Percentiles rank a stretch among this genome's conserved stretches.
Conservation (phyloP, 2,329 filamentous ascomycete genomes). For the Stagonosporopsis vannaccii region DNA sequence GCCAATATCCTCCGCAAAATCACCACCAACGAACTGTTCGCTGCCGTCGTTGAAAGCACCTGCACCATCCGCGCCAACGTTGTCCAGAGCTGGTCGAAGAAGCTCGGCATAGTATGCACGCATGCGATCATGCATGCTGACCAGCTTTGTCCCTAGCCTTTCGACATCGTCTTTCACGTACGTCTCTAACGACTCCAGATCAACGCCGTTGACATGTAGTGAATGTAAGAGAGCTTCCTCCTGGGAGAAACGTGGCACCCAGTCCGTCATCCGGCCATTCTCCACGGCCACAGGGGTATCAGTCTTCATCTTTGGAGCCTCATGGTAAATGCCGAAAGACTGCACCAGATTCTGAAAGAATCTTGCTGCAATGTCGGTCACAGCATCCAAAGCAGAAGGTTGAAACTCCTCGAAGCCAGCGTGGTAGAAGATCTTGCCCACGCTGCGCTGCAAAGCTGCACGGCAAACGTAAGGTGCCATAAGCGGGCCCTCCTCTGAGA, state of each 20-base stretch:
- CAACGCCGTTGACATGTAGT: constrained; percentile 81
- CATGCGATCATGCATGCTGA: constrained; percentile 91
- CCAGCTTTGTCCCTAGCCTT: constrained; percentile 78
- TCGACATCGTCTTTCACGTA: constrained; percentile 97
- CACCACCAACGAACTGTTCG: constrained; percentile 94
- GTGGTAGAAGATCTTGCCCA: constrained; percentile 95
- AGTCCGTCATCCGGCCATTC: constrained; percentile 50
- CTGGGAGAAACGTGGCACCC: constrained; percentile 74
- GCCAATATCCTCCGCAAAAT: constrained; percentile 96
- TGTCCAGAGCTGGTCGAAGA: constrained; percentile 82
- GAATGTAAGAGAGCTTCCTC: constrained; percentile 91
- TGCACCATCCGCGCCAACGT: constrained; percentile 82
- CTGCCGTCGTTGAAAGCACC: constrained; percentile 95
- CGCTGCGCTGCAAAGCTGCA: constrained; percentile 84
- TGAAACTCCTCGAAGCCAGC: constrained; percentile 97
- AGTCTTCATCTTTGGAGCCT: constrained; percentile 77
- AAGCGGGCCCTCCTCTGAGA: constrained; percentile 85
- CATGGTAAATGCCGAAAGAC: constrained; percentile 82
- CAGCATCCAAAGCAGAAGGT: constrained; percentile 87
- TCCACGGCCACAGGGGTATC: constrained; percentile 42
- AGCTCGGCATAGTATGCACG: constrained; percentile 92
- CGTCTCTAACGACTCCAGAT: constrained; percentile 79
- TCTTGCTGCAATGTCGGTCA: constrained; percentile 87
- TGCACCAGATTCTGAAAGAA: constrained; percentile 86
- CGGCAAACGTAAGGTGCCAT: constrained; percentile 85